Evolutionary conservation across 257 asterid species (phyloP), one percentile per base, ranked within the genome.

Genomic region (Parsonsia alboflavescens): DNA sequence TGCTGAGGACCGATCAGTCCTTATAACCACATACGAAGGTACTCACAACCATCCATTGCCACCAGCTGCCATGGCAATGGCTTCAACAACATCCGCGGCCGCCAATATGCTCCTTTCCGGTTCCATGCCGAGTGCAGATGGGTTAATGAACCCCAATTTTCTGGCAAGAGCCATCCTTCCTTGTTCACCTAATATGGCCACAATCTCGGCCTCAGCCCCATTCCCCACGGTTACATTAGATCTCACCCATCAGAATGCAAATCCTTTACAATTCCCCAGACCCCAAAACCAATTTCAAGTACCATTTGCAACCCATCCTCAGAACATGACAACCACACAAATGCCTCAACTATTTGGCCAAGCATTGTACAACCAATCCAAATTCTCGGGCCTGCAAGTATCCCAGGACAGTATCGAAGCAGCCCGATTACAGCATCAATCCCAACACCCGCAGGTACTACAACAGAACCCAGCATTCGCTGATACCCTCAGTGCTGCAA

Each of bases 21-120:
- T 95, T 69, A 92, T 86, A 81, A 92, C 99, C 0, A 91, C 99
- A 13, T 95, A 95, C 52, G 99, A 95, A 73, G 99, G 99, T 0
- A 83, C 82, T 0, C 99, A 95, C 84, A 95, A 87, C 84, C 99
- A 95, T 75, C 97, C 98, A 19, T 81, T 95, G 17, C 99, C 99
- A 2, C 97, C 98, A 1, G 94, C 98, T 0, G 99, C 99, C 76
- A 82, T 91, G 94, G 98, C 98, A 3, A 92, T 95, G 99, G 97
- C 98, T 7, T 90, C 96, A 7, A 93, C 98, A 36, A 95, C 99
- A 28, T 86, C 98, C 0, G 96, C 98, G 1, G 99, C 99, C 0
- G 98, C 96, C 6, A 92, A 49, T 77, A 95, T 95, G 99, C 87
- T 95, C 2, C 90, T 95, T 5, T 95, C 99, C 0, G 98, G 97